These are phyloP conservation scores for Sphaerulina musiva DNA, from an alignment of 2,329 filamentous ascomycete species.

Conservation along the genomic window DNA sequence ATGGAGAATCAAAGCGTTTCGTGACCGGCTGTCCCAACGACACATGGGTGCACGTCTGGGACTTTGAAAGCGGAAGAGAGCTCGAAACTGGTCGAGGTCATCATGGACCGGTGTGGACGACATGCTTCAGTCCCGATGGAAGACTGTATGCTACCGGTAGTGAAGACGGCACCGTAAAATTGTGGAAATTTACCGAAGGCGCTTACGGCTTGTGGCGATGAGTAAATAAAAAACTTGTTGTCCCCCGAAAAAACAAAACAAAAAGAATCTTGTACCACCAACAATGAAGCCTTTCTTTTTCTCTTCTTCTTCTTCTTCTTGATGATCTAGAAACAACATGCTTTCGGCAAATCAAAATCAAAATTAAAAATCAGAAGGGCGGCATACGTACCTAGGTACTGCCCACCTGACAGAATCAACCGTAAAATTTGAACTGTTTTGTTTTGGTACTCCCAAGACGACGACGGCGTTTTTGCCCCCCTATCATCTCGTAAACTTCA, in stretches of 20 bases:
- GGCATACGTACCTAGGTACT: too few species aligned
- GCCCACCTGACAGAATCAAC: too few species aligned
- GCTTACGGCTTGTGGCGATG: constrained; percentile 59
- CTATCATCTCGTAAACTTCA: too few species aligned
- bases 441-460: too few species aligned
- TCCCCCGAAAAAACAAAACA: not conserved
- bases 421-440: too few species aligned
- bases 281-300: too few species aligned
- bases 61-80: constrained; percentile 76
- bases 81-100: constrained; percentile 93
- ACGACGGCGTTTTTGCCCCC: too few species aligned
- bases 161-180: constrained; percentile 94
- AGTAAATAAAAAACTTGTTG: constrained; percentile 34
- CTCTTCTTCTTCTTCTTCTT: too few species aligned
- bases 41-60: constrained; percentile 94
- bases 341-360: too few species aligned
- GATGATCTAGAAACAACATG: too few species aligned
- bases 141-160: constrained; percentile 95
- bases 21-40: constrained; percentile 87
- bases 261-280: too few species aligned
- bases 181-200: constrained; percentile 65
- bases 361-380: too few species aligned
- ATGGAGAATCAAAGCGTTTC: constrained; percentile 71
- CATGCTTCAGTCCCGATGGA: constrained; percentile 88
- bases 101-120: constrained; percentile 94